These are phyloP conservation scores for Aspergillus calidoustus DNA, from an alignment of 2,329 filamentous ascomycete genomes.

Conservation along the genomic window DNA sequence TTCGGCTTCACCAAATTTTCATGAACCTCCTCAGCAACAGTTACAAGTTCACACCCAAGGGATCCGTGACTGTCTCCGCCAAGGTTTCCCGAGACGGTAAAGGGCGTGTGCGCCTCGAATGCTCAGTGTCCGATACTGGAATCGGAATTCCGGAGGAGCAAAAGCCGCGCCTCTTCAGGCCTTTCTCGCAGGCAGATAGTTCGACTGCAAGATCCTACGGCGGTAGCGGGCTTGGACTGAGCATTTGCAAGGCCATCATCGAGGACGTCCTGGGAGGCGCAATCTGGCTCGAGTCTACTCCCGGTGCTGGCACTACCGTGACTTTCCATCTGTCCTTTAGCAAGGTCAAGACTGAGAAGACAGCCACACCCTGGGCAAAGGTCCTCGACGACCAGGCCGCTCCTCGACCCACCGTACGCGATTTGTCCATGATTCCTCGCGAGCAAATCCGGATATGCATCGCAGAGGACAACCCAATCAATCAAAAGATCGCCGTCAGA, in stretches of 20 bases:
- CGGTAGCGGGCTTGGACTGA: slow-evolving; percentile 86
- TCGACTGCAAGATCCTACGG: slow-evolving; percentile 90
- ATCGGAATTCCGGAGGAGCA: slow-evolving; percentile 83
- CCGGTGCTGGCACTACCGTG: slow-evolving; percentile 63
- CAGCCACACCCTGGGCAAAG: slow-evolving; percentile 62
- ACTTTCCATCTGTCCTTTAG: slow-evolving; percentile 86
- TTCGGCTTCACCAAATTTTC: slow-evolving; percentile 77
- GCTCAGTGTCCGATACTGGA: slow-evolving; percentile 86
- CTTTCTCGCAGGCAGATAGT: slow-evolving; percentile 90
- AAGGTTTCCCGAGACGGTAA: slow-evolving; percentile 72
- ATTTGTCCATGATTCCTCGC: slow-evolving; percentile 74
- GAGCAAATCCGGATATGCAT: slow-evolving; percentile 86
- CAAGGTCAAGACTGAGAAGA: slow-evolving; percentile 68
- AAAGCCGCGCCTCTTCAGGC: slow-evolving; percentile 83
- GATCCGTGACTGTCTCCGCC: slow-evolving; percentile 82
- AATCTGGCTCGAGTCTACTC: slow-evolving; percentile 79
- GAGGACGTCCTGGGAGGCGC: slow-evolving; percentile 88
- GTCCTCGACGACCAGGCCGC: slow-evolving; percentile 47
- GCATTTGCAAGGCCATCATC: slow-evolving; percentile 93
- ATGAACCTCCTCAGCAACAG: slow-evolving; percentile 88
- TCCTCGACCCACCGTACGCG: slow-evolving; percentile 56
- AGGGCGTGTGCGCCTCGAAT: slow-evolving; percentile 74
- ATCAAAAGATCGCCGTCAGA: slow-evolving; percentile 90
- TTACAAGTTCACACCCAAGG: slow-evolving; percentile 89
- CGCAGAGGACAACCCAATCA: slow-evolving; percentile 93